A percentile compares a stretch with the other conserved stretches of the same genome.
These are phyloP conservation scores for Pulveroboletus sp. DNA, from an alignment of 768 basidiomycete genomes.

Conservation along the genomic window DNA sequence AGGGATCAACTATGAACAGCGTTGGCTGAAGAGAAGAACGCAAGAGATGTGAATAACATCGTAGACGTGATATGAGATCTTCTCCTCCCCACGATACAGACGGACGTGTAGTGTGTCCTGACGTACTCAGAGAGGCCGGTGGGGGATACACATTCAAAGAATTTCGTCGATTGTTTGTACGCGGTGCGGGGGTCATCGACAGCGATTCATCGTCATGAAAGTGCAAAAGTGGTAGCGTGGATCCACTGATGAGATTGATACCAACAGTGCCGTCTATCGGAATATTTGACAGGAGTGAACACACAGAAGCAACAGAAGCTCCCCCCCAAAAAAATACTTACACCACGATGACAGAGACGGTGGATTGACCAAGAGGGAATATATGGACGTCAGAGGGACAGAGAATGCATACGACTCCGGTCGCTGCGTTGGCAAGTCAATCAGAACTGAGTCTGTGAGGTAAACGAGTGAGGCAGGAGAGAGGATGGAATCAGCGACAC, in stretches of 20 bases:
- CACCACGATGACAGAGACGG: conserved; percentile 85
- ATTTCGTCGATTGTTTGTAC: conserved; percentile 29
- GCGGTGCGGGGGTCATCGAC: conserved; percentile 55
- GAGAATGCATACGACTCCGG: conserved; percentile 95
- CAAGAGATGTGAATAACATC: conserved; percentile 73
- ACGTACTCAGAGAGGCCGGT: conserved; percentile 47
- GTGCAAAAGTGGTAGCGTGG: conserved; percentile 83
- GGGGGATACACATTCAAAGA: conserved; percentile 57
- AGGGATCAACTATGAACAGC: conserved; percentile 89
- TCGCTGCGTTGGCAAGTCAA: conserved; percentile 75
- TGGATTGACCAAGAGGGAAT: conserved; percentile 81
- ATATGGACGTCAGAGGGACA: conserved; percentile 84
- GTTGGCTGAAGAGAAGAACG: conserved; percentile 82
- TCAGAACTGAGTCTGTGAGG: conserved; percentile 69
- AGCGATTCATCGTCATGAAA: conserved; percentile 97
- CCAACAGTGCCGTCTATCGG: conserved; percentile 76
- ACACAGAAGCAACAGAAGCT: background rate
- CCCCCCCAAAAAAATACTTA: conserved; percentile 33
- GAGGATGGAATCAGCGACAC: background rate
- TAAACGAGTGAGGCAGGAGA: conserved; percentile 5
- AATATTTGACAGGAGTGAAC: background rate
- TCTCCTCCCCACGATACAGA: conserved; percentile 81
- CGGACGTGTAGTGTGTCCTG: conserved; percentile 36
- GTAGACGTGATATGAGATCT: conserved; percentile 72
- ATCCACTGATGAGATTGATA: conserved; percentile 82